Evolutionary conservation across 371 early-diverging fungal genomes (phyloP), one percentile per base, ranked within the genome.

Genomic region (Sporodiniella umbellata): DNA sequence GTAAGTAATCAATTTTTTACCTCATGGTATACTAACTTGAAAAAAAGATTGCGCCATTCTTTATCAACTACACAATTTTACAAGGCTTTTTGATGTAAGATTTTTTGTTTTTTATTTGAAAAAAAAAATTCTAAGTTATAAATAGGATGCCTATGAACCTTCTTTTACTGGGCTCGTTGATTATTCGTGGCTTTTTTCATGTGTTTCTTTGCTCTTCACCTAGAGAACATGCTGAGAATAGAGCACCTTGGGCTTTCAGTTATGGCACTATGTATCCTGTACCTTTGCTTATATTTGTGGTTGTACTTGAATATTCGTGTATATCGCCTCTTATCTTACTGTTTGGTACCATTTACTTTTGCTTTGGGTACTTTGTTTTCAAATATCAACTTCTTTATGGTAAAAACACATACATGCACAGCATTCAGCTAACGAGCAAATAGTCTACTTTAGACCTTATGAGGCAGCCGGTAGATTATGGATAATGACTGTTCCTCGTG

Each of bases 301-400:
- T 95, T 47, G 88, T 90, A 14, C 54, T 94, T 50, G 83, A 86
- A 14, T 96, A 96, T 64, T 86, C 91, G 18, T 83, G 84, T n/a
- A 87, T 95, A 23, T 80, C 86, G 40, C 97, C 97, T 0, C 56
- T 95, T 14, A 88, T 94, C 18, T 69, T 94, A 18, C 51, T 88
- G 0, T 89, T 93, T 58, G 91, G 91, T 4, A 68, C 82, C 0
- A 33, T 88, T 1, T 95, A 89, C 62, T 96, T 87, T 66, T 75
- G 75, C 12, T 70, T 90, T 17, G 86, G 85, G 4, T 89, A 86
- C 35, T 56, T 94, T 18, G 86, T 94, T 10, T 89, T 85, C 80
- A 96, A 96, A 65, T 87, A 92, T 61, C 83, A 86, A 54, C 75
- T 89, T 18, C 74, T 89, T 40, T 93, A 92, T 69, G 90, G 75